Percentiles rank a stretch among this genome's conserved stretches.
Evolutionary conservation across 805 yeast species (phyloP).

Genomic region (Priceomyces melissophilus): DNA sequence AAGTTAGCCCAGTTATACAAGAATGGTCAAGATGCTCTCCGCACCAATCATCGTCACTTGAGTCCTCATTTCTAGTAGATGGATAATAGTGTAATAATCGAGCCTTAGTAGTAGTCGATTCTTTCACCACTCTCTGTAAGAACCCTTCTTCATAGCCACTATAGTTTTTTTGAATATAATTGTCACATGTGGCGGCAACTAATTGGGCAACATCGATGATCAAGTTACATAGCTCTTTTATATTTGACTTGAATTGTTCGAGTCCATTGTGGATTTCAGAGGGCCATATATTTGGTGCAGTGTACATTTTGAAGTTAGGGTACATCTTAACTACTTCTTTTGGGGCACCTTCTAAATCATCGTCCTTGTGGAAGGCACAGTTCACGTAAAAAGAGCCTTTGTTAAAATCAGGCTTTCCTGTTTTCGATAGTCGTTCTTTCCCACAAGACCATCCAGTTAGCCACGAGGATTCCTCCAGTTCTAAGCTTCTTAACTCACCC

Average conservation of each 20-base stretch:
- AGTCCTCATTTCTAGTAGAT: slow-evolving; percentile 6
- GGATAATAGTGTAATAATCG: slow-evolving; percentile 56
- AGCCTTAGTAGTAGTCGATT: slow-evolving; percentile 56
- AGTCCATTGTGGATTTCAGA: slow-evolving; percentile 15
- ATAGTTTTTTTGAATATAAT: slow-evolving; percentile 29
- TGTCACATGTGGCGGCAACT: slow-evolving; percentile 56
- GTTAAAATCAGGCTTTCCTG: slow-evolving; percentile 43
- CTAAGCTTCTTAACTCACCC: slow-evolving; percentile 34
- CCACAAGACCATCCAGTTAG: slow-evolving; percentile 63
- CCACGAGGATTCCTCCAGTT: slow-evolving; percentile 49
- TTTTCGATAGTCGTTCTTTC: slow-evolving; percentile 41
- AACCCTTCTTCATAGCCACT: slow-evolving; percentile 31
- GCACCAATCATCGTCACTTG: slow-evolving; percentile 47
- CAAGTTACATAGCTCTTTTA: slow-evolving; percentile 38
- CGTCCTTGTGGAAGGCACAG: slow-evolving; percentile 50
- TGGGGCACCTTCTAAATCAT: slow-evolving; percentile 45
- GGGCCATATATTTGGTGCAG: slow-evolving; percentile 55
- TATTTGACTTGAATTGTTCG: slow-evolving; percentile 30
- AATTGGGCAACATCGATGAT: slow-evolving; percentile 46
- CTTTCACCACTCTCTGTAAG: slow-evolving; percentile 42
- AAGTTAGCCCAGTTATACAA: slow-evolving; percentile 56
- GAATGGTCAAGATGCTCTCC: slow-evolving; percentile 62
- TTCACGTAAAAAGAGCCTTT: slow-evolving; percentile 60
- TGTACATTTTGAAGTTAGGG: slow-evolving; percentile 40
- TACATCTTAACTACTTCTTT: slow-evolving; percentile 26